Conservation (phyloP, 1,139 yeast genomes). For the Suhomyces atakaporum region DNA sequence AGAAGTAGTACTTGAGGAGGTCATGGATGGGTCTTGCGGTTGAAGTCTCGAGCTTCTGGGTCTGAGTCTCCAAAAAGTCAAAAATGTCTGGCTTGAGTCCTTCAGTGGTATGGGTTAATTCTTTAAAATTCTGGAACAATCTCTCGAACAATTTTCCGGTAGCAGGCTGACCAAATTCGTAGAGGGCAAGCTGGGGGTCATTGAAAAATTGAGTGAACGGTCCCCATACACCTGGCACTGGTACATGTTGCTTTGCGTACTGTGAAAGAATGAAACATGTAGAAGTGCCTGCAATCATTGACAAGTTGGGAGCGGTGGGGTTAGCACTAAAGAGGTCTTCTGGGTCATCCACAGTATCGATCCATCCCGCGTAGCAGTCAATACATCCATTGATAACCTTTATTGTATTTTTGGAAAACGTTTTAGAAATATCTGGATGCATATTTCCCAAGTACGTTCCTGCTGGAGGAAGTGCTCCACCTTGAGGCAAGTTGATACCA, state of each 20-base stretch:
- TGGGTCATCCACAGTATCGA: conserved; percentile 27
- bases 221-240: conserved; percentile 55
- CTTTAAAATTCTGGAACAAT: conserved; percentile 38
- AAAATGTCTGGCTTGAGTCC: conserved; percentile 19
- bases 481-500: conserved; percentile 2
- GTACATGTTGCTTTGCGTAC: neutral
- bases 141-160: conserved; percentile 55
- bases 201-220: conserved; percentile 37
- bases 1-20: conserved; percentile 38
- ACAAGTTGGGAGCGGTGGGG: conserved; percentile 25
- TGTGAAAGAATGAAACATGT: conserved; percentile 51
- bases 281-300: conserved; percentile 64
- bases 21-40: conserved; percentile 29
- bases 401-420: conserved; percentile 10
- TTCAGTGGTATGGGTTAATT: conserved; percentile 5
- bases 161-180: conserved; percentile 60
- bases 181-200: conserved; percentile 28
- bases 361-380: conserved; percentile 61
- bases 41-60: conserved; percentile 22
- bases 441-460: conserved; percentile 26
- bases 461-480: conserved; percentile 13
- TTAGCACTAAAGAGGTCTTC: conserved; percentile 9
- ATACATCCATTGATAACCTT: conserved; percentile 52
- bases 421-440: conserved; percentile 1
- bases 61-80: conserved; percentile 32